Conservation (phyloP, 805 yeast species). For the Saturnispora dispora region DNA sequence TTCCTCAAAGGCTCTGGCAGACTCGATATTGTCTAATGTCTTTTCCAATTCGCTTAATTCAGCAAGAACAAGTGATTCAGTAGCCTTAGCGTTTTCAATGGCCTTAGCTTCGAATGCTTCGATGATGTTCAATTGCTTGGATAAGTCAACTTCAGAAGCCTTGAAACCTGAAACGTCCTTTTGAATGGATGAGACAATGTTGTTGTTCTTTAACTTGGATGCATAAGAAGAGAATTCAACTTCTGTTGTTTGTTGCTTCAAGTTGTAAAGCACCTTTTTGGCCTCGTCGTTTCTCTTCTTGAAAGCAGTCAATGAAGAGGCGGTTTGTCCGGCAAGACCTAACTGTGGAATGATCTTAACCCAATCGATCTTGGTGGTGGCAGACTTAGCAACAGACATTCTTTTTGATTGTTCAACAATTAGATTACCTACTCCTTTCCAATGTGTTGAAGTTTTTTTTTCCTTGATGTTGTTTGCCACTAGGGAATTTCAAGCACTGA, state of each 20-base stretch:
- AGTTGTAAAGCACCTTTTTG: conserved; percentile 64
- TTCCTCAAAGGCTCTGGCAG: conserved; percentile 96
- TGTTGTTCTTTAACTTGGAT: conserved; percentile 68
- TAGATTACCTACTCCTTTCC: neutral
- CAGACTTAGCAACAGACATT: conserved; percentile 19
- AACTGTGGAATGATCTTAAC: conserved; percentile 78
- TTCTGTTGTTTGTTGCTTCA: conserved; percentile 61
- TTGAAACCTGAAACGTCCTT: conserved; percentile 63
- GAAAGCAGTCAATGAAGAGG: conserved; percentile 74
- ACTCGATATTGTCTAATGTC: conserved; percentile 88
- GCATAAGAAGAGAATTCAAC: conserved; percentile 82
- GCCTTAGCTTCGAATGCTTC: conserved; percentile 94
- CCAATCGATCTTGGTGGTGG: conserved; percentile 81
- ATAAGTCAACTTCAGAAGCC: conserved; percentile 78
- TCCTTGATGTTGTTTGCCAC: neutral
- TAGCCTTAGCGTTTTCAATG: conserved; percentile 85
- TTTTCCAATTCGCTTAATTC: conserved; percentile 80
- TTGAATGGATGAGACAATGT: conserved; percentile 75
- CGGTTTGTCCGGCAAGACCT: conserved; percentile 90
- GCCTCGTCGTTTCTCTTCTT: conserved; percentile 99
- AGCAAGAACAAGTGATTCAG: conserved; percentile 79
- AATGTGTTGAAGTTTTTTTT: neutral
- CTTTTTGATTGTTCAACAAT: neutral
- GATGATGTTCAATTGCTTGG: conserved; percentile 85
- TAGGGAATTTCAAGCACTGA: neutral